Evolutionary conservation across 306 rosid species (phyloP).

Genomic region (Citrullus amarus): DNA sequence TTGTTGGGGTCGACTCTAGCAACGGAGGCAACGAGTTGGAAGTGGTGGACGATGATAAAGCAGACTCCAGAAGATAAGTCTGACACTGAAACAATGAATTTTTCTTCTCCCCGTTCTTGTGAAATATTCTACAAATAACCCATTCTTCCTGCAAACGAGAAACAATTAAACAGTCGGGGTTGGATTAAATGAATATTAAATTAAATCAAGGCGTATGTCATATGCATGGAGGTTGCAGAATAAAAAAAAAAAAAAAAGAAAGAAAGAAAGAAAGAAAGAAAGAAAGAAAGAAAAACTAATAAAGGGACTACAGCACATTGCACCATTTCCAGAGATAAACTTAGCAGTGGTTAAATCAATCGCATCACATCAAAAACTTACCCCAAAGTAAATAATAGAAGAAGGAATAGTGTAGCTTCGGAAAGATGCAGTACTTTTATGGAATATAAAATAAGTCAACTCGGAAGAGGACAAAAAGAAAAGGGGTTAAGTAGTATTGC

Average conservation of each 20-base stretch:
- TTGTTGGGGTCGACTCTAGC: constrained; percentile 14
- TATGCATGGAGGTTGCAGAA: background rate
- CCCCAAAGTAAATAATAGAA: background rate
- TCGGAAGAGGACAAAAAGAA: constrained; percentile 20
- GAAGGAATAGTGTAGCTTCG: constrained; percentile 16
- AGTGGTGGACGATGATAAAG: constrained; percentile 7
- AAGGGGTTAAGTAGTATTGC: background rate
- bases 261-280: too few species aligned
- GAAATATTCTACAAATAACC: constrained; percentile 77
- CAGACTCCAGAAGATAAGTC: background rate
- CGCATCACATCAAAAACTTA: constrained; percentile 6
- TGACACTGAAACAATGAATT: constrained; percentile 16
- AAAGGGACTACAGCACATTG: background rate
- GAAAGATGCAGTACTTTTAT: background rate
- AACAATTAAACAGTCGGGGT: too few species aligned
- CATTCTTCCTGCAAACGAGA: constrained; percentile 52
- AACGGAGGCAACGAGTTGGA: constrained; percentile 20
- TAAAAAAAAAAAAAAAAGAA: background rate
- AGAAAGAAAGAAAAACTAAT: background rate
- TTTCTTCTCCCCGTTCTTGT: constrained; percentile 47
- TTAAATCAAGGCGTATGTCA: background rate
- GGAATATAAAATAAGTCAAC: constrained; percentile 20
- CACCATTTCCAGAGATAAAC: background rate
- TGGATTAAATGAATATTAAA: background rate
- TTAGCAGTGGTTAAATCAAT: background rate